phyloP scores from a whole-genome alignment of 2,329 filamentous ascomycete genomes.

The Colletotrichum gigasporum region DNA sequence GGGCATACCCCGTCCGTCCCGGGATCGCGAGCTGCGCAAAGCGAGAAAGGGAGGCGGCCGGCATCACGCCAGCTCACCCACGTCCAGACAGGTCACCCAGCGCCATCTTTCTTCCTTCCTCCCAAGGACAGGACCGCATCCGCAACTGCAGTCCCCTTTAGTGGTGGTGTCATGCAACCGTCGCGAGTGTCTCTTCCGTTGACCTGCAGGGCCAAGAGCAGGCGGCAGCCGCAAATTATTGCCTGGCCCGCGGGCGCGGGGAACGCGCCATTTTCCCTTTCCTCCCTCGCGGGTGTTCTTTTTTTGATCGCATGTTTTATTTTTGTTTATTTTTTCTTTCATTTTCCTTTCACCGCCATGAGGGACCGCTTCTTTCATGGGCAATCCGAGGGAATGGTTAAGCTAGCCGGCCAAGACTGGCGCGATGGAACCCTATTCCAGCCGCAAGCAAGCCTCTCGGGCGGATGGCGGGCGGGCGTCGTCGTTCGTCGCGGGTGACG shows the following conservation, averaged over 20 bases:
- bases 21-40: background rate
- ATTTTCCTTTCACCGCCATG: constrained; percentile 22
- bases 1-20: background rate
- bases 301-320: background rate
- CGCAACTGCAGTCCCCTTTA: too few species aligned
- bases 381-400: constrained; percentile 28
- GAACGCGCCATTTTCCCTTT: background rate
- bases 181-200: background rate
- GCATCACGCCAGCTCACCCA: background rate
- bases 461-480: background rate
- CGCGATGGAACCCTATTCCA: constrained; percentile 7
- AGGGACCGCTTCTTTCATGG: background rate
- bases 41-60: background rate
- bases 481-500: background rate
- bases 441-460: background rate
- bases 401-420: constrained; percentile 18
- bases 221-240: background rate
- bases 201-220: background rate
- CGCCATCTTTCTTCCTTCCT: too few species aligned
- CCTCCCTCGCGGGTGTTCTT: background rate
- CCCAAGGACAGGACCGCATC: too few species aligned
- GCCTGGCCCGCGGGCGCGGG: background rate
- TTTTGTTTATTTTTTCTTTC: background rate
- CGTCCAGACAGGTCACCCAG: background rate
- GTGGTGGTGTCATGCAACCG: background rate